A percentile compares a stretch with the other conserved stretches of the same genome.
Conservation (phyloP, 2,329 filamentous ascomycete genomes). For the Chrysosporium queenslandicum region DNA sequence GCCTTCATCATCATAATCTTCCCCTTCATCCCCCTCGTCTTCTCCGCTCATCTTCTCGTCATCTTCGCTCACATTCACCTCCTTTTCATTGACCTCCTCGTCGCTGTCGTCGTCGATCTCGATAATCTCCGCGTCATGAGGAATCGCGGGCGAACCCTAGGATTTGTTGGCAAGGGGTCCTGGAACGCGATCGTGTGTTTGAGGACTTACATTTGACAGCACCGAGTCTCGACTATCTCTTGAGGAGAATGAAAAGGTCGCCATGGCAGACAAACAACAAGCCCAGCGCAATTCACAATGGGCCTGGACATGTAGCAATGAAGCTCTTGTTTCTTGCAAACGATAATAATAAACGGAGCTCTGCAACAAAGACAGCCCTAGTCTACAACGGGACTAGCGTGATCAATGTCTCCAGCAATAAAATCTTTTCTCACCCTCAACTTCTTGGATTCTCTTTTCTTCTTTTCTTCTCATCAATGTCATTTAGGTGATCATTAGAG, state of each 20-base stretch:
- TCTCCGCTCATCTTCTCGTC: slow-evolving; percentile 19
- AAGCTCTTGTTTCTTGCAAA: slow-evolving; percentile 1
- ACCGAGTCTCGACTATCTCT: background rate
- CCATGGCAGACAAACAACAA: background rate
- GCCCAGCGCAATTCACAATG: background rate
- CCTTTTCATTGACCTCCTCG: slow-evolving; percentile 20
- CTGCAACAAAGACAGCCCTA: slow-evolving; percentile 19
- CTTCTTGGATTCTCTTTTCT: slow-evolving; percentile 27
- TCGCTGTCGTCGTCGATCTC: slow-evolving; percentile 31
- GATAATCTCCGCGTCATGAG: slow-evolving; percentile 30
- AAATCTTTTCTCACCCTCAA: slow-evolving; percentile 21
- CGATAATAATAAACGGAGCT: slow-evolving; percentile 5
- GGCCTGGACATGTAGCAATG: background rate
- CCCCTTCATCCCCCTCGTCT: slow-evolving; percentile 22
- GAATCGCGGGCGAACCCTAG: slow-evolving; percentile 9
- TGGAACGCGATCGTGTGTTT: background rate
- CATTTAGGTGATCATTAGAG: slow-evolving; percentile 91
- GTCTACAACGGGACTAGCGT: slow-evolving; percentile 27
- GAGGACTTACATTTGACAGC: slow-evolving; percentile 5
- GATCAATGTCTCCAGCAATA: slow-evolving; percentile 12
- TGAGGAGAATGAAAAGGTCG: background rate
- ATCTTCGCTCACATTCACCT: slow-evolving; percentile 24
- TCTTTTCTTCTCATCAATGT: slow-evolving; percentile 46
- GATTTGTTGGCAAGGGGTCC: background rate
- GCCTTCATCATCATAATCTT: slow-evolving; percentile 17